Conservation (phyloP, 176 grass and related monocot species). For the Oryza punctata region DNA sequence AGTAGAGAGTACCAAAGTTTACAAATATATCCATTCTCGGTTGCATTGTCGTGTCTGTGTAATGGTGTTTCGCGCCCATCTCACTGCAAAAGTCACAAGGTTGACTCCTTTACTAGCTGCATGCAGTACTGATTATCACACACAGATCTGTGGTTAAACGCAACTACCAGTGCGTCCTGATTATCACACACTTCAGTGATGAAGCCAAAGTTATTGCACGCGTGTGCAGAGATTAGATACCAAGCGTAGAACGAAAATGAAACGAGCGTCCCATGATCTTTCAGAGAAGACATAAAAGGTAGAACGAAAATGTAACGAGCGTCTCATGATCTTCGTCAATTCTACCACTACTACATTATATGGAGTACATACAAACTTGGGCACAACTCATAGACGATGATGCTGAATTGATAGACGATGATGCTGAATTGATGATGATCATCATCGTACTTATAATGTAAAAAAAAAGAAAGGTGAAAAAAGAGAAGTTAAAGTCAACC, state of each 20-base stretch:
- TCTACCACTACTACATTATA: not conserved
- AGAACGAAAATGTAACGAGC: not conserved
- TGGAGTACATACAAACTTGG: not conserved
- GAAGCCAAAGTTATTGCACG: not conserved
- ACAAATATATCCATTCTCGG: not conserved
- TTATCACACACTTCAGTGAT: not conserved
- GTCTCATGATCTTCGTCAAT: not conserved
- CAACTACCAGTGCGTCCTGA: not conserved
- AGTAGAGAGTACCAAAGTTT: slow-evolving; percentile 1
- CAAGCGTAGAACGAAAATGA: not conserved
- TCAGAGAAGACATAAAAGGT: too few species aligned
- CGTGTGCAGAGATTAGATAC: not conserved
- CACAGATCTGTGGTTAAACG: too few species aligned
- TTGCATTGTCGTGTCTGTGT: not conserved
- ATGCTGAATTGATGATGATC: not conserved
- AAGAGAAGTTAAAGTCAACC: not conserved
- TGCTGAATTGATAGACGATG: not conserved
- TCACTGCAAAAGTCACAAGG: not conserved
- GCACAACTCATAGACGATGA: not conserved
- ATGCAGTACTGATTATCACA: not conserved
- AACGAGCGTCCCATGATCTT: not conserved
- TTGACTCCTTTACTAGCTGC: not conserved
- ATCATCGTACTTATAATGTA: not conserved
- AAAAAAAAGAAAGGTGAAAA: not conserved
- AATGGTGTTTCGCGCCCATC: not conserved